Evolutionary conservation across 805 yeast genomes (phyloP), one percentile per base, ranked within the genome.

Genomic region (Metschnikowia aberdeeniae): DNA sequence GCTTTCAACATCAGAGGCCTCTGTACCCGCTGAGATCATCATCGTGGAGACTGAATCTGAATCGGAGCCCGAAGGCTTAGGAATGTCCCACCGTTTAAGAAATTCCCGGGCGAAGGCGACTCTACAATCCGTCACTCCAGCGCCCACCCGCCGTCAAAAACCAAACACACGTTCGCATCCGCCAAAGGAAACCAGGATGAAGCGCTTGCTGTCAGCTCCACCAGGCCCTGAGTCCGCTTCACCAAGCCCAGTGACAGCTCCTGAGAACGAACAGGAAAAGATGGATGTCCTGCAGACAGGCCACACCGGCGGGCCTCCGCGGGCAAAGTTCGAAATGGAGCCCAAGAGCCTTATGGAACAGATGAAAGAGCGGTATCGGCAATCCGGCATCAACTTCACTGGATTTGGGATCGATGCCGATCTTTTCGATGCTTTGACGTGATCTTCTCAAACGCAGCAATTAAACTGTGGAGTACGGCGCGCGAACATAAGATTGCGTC

Each of bases 371-470:
- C 41, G 48, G 26, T 46, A 44, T 20, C 29, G 29, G 9, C 28
- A 17, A 33, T 36, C 32, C n/a, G 55, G 45, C 10, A 13, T 17
- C 6, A 42, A 33, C 12, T 52, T 52, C 31, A 29, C 30, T 4
- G 52, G 50, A 1, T 46, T 46, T n/a, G 40, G 40, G 2, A 37
- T 37, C 28, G 40, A 29, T n/a, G 26, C 27, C 5, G 40, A 37
- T 6, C n/a, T 29, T 8, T 28, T 17, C 8, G 9, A 17, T 17
- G 40, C 29, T 20, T 30, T 37, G 6, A 9, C 26, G 14, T 37
- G 30, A 22, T 7, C 5, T 4, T 22, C 6, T 24, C 19, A 11
- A 13, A n/a, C 26, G 26, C 12, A 17, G 40, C 40, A 37, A 36
- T 13, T 11, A 13, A 36, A 37, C 27, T 37, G 40, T 37, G 40